Conservation (phyloP, 257 asterid genomes). For the Haberlea rhodopensis region DNA sequence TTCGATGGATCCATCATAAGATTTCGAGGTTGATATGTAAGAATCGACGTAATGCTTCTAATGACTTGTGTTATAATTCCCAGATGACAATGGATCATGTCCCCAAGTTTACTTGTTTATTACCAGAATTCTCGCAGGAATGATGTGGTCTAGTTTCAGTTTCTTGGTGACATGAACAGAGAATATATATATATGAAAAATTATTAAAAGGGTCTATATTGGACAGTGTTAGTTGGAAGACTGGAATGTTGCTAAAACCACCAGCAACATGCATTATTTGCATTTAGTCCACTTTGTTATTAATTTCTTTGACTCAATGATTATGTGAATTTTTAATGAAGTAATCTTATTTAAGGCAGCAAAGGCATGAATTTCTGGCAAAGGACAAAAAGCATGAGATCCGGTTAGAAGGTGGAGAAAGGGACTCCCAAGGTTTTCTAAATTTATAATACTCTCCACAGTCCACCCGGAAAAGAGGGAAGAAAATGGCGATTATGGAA, state of each 20-base stretch:
- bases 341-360: conserved; percentile 32
- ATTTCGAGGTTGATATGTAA: too few species aligned
- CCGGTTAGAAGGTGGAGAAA: conserved; percentile 42
- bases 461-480: conserved; percentile 37
- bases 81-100: neutral
- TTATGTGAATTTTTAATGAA: conserved; percentile 27
- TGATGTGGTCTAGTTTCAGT: neutral
- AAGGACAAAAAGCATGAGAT: conserved; percentile 64
- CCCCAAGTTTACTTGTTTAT: neutral
- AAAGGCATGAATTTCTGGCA: conserved; percentile 55
- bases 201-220: neutral
- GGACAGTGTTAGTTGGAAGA: conserved; percentile 35
- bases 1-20: too few species aligned
- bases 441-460: too few species aligned
- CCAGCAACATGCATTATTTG: conserved; percentile 35
- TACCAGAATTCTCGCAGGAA: neutral
- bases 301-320: conserved; percentile 22
- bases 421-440: conserved; percentile 23
- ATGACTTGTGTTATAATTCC: too few species aligned
- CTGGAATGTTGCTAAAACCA: conserved; percentile 43
- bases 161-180: too few species aligned
- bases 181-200: too few species aligned
- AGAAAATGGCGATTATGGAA: conserved; percentile 34
- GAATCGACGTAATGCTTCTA: too few species aligned
- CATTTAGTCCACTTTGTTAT: conserved; percentile 9